Conservation (phyloP, 2,329 filamentous ascomycete species). For the Drechslerella coelobrocha region DNA sequence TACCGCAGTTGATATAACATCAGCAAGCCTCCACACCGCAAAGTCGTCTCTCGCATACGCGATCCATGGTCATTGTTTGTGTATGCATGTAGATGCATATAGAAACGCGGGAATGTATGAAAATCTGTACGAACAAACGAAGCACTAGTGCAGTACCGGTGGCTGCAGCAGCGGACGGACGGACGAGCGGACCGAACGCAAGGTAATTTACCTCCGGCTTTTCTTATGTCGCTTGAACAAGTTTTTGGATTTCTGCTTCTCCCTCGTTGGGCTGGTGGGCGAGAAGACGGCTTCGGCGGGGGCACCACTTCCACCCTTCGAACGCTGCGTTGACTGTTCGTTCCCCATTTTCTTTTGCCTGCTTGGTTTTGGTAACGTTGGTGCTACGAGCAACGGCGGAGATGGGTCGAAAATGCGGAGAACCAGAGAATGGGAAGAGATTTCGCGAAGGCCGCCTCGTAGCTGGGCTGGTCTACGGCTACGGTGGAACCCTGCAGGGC, state of each 20-base stretch:
- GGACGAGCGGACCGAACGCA: neutral
- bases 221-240: slow-evolving; percentile 32
- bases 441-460: too few species aligned
- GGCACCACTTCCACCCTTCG: slow-evolving; percentile 5
- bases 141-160: neutral
- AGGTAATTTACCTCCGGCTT: slow-evolving; percentile 28
- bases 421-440: neutral
- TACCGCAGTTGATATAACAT: neutral
- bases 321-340: slow-evolving; percentile 44
- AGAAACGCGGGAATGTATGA: neutral
- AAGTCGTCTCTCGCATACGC: too few species aligned
- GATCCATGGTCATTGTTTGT: too few species aligned
- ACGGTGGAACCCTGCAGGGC: too few species aligned
- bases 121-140: neutral
- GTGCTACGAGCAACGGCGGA: too few species aligned
- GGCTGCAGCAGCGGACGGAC: neutral
- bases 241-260: slow-evolving; percentile 19
- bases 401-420: neutral
- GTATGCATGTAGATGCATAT: neutral
- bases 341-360: slow-evolving; percentile 31
- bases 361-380: neutral
- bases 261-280: neutral
- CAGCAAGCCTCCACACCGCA: too few species aligned
- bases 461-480: too few species aligned
- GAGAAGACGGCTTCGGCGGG: slow-evolving; percentile 14